Base-by-base conservation (phyloP, 2,329 filamentous ascomycete genomes). In the Fusarium tanahbumbuense region DNA sequence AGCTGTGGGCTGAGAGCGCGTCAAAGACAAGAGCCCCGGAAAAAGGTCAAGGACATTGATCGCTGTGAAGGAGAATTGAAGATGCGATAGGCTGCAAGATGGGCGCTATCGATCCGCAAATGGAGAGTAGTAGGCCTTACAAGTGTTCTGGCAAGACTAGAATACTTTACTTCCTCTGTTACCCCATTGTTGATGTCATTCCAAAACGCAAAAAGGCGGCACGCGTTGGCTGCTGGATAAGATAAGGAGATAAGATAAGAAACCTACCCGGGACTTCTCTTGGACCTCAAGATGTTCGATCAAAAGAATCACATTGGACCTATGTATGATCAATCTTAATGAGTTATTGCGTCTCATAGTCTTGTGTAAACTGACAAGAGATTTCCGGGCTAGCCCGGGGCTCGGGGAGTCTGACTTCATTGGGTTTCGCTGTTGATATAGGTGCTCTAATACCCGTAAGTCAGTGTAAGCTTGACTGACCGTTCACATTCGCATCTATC, bases 311-410 rank as follows among this genome's bases (percentile, higher is more conserved):
- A 37, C 9, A 18, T 18, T 18, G 2, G 3, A 37, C 34, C 27
- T 6, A 28, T 28, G 0, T n/a, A 37, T n/a, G 34, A 12, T n/a
- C 18, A 12, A 37, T 12, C 6, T 4, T n/a, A 3, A 6, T 37
- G 34, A n/a, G 9, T 4, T 37, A 11, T 11, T 37, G 34, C 10
- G 18, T 37, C 18, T 37, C 9, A n/a, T 6, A 37, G 9, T 18
- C 34, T 37, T 11, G n/a, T n/a, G 1, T 11, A 37, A 4, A 6
- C n/a, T 11, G 6, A n/a, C 0, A 37, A 10, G 6, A 4, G 11
- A 1, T 6, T 37, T n/a, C 0, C 5, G 1, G n/a, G 2, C 9
- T 7, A 11, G 6, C 1, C 2, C n/a, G 18, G 10, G 10, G 6
- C 18, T 37, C 6, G 11, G 18, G 11, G 0, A 4, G 10, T 37